Conservation (phyloP, 768 basidiomycete genomes). For the Naganishia friedmannii region DNA sequence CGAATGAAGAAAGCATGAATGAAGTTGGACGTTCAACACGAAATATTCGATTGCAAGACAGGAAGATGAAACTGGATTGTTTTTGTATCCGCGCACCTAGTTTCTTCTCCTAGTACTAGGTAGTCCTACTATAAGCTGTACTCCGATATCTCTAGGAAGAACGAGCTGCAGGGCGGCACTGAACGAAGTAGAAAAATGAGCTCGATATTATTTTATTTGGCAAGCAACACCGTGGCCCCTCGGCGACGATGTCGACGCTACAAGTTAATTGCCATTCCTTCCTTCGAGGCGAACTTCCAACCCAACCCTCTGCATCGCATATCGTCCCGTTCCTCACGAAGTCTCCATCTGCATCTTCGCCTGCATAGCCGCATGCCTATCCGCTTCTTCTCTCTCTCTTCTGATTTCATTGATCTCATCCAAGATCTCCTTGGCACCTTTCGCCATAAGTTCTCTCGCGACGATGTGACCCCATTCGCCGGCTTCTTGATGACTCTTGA, state of each 20-base stretch:
- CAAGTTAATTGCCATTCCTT: neutral
- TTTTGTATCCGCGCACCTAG: too few species aligned
- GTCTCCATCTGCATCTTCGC: neutral
- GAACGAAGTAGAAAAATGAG: too few species aligned
- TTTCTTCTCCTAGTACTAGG: too few species aligned
- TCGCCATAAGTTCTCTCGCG: conserved; percentile 64
- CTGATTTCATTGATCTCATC: conserved; percentile 76
- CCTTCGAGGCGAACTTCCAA: too few species aligned
- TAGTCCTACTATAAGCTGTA: too few species aligned
- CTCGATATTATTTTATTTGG: too few species aligned
- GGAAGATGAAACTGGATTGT: neutral
- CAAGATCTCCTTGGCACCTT: conserved; percentile 74
- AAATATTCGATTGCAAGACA: conserved; percentile 2
- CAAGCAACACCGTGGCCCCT: too few species aligned
- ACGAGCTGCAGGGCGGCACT: too few species aligned
- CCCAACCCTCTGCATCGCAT: neutral
- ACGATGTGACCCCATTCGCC: conserved; percentile 67
- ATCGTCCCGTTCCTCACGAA: neutral
- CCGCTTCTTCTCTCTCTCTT: conserved; percentile 56
- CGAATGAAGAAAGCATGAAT: neutral
- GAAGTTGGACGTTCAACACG: neutral
- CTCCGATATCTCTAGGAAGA: too few species aligned
- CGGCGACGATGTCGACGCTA: too few species aligned
- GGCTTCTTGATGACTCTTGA: conserved; percentile 61
- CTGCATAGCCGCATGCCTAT: conserved; percentile 45